Evolutionary conservation across 1,284 basidiomycete species (phyloP), one percentile per base, ranked within the genome.

Genomic region (Ustilago cynodontis): DNA sequence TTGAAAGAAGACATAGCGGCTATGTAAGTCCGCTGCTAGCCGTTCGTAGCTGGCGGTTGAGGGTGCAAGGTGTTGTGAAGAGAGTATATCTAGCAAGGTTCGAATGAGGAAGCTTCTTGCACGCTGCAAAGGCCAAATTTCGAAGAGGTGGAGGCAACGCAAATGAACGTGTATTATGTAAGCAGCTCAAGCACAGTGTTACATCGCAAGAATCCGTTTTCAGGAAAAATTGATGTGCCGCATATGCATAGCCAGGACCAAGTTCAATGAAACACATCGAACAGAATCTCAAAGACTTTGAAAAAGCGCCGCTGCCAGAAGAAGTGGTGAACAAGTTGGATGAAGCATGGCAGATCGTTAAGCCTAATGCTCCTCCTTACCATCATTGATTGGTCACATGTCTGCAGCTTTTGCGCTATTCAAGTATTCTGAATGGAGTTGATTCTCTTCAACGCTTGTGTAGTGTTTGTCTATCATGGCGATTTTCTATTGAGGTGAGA

Each of bases 1-100:
- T 92, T 94, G 91, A 95, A 95, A 5, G 93, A 93, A 65, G 92
- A 93, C 81, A 83, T 82, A 4, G 8, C 8, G 43, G n/a, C 26
- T 43, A 28, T 20, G 18, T n/a, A 31, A 43, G n/a, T 4, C n/a
- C 24, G 49, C 43, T 22, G 10, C 5, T 14, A 35, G 4, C 28
- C 11, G 24, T 3, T 35, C 2, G 51, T 20, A 20, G 8, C 26
- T 53, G 51, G 11, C 35, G 10, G 51, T 10, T 33, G 31, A 14
- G 11, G 31, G 5, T 24, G 16, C 20, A 1, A 22, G 37, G 35
- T 24, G 35, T 39, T 3, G 33, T 3, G 33, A 24, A 22, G 13
- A 26, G 33, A 18, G 28, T 35, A 9, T 14, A 50, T 45, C 7
- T 26, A 20, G 56, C 94, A 93, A 54, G 95, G 95, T 94, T 20